Evolutionary conservation across 2,329 filamentous ascomycete species (phyloP).

Genomic region (Beauveria varroae): DNA sequence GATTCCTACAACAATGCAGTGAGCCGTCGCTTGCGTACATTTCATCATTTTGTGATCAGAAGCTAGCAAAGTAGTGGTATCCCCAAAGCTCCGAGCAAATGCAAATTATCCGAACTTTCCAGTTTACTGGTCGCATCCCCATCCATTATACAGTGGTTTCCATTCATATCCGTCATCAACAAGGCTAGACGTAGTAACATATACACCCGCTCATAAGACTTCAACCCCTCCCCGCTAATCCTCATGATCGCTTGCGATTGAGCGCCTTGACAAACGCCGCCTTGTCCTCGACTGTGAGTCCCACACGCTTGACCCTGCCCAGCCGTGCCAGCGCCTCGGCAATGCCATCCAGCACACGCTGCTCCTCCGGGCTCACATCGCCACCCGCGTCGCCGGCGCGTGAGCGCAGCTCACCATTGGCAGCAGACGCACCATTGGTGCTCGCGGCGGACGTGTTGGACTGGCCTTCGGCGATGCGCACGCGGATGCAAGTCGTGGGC

Average conservation of each 20-base stretch:
- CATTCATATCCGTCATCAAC: constrained; percentile 7
- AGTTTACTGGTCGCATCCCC: background rate
- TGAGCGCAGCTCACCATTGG: constrained; percentile 21
- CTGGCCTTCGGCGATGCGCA: constrained; percentile 77
- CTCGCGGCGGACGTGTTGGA: constrained; percentile 38
- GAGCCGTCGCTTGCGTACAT: background rate
- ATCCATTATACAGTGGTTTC: background rate
- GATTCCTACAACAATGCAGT: background rate
- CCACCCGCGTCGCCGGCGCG: constrained; percentile 26
- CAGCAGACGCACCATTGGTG: constrained; percentile 27
- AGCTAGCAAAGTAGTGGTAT: constrained; percentile 6
- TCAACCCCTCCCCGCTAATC: background rate
- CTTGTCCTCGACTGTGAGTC: constrained; percentile 77
- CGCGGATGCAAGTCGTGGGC: constrained; percentile 82
- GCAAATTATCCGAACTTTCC: constrained; percentile 9
- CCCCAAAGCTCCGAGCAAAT: constrained; percentile 10
- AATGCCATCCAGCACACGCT: constrained; percentile 66
- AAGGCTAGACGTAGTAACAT: background rate
- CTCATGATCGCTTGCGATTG: constrained; percentile 32
- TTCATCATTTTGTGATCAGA: background rate
- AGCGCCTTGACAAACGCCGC: constrained; percentile 68
- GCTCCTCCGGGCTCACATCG: constrained; percentile 48
- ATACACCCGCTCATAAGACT: background rate
- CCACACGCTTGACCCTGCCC: constrained; percentile 82
- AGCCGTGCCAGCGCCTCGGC: constrained; percentile 81